Conservation (phyloP, 345 rosid genomes). For the Toxicodendron radicans region DNA sequence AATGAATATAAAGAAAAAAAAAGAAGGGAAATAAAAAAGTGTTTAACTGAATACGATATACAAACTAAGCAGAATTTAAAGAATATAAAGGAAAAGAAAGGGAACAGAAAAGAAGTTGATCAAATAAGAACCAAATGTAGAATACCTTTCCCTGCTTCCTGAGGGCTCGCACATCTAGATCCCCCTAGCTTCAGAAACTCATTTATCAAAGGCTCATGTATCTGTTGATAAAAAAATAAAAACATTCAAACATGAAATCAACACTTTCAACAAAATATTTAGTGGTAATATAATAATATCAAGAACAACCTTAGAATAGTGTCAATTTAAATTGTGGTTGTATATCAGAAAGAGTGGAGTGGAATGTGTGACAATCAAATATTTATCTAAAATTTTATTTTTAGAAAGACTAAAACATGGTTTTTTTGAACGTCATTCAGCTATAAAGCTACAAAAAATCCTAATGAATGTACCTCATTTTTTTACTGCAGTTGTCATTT, state of each 20-base stretch:
- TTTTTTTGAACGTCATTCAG: background rate
- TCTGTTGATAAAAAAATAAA: constrained; percentile 35
- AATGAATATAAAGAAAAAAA: too few species aligned
- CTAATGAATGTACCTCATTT: background rate
- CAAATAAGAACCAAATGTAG: constrained; percentile 14
- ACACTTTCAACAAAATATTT: background rate
- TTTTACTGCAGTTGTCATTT: too few species aligned
- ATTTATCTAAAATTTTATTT: too few species aligned
- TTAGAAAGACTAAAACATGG: background rate
- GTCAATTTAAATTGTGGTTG: too few species aligned
- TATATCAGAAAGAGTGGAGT: too few species aligned
- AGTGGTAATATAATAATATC: background rate
- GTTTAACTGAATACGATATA: too few species aligned
- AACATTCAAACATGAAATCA: constrained; percentile 6
- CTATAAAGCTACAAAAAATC: background rate
- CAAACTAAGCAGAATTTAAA: background rate
- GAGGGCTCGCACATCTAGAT: constrained; percentile 44
- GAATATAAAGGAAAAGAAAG: background rate
- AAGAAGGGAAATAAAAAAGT: too few species aligned
- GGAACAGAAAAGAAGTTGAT: background rate
- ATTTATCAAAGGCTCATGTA: constrained; percentile 40
- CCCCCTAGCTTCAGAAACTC: constrained; percentile 67
- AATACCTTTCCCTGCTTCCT: constrained; percentile 65
- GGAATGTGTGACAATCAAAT: too few species aligned
- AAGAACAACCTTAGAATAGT: background rate